Evolutionary conservation across 768 basidiomycete species (phyloP).

Genomic region (Boletus rubescentipes): DNA sequence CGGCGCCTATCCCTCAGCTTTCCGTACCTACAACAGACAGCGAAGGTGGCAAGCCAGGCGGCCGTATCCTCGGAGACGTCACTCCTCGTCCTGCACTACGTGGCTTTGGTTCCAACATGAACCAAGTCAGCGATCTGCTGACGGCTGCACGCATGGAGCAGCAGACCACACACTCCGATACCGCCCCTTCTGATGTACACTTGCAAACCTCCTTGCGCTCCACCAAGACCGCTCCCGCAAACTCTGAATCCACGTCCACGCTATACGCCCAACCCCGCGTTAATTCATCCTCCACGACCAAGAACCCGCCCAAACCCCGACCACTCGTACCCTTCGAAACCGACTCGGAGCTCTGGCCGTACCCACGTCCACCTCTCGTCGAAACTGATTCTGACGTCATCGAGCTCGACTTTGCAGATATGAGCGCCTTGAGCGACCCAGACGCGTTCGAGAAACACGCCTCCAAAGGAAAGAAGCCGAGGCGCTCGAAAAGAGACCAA

Average conservation of each 20-base stretch:
- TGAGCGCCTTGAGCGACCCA: constrained; percentile 67
- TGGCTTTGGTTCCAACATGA: constrained; percentile 35
- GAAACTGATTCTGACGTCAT: constrained; percentile 56
- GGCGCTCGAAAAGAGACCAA: constrained; percentile 34
- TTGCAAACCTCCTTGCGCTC: constrained; percentile 1
- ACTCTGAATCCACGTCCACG: constrained; percentile 10
- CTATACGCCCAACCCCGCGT: constrained; percentile 14
- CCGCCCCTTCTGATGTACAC: constrained; percentile 4
- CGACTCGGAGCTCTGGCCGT: constrained; percentile 72
- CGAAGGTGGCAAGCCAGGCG: constrained; percentile 16
- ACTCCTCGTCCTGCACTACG: constrained; percentile 57
- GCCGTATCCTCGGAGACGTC: constrained; percentile 45
- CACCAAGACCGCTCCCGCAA: neutral
- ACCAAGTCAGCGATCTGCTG: constrained; percentile 29
- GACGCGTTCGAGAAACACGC: constrained; percentile 47
- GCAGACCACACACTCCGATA: constrained; percentile 10
- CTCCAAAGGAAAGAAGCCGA: constrained; percentile 26
- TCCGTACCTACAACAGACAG: constrained; percentile 23
- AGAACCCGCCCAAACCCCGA: constrained; percentile 30
- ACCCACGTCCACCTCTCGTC: constrained; percentile 48
- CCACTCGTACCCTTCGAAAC: constrained; percentile 60
- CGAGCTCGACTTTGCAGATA: constrained; percentile 76
- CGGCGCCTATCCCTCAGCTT: constrained; percentile 40
- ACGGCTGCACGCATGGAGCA: constrained; percentile 24
- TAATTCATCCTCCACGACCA: constrained; percentile 12